A percentile compares a stretch with the other conserved stretches of the same genome.
Conservation (phyloP, 495 filamentous ascomycete genomes). For the Hypoxylon trugodes region DNA sequence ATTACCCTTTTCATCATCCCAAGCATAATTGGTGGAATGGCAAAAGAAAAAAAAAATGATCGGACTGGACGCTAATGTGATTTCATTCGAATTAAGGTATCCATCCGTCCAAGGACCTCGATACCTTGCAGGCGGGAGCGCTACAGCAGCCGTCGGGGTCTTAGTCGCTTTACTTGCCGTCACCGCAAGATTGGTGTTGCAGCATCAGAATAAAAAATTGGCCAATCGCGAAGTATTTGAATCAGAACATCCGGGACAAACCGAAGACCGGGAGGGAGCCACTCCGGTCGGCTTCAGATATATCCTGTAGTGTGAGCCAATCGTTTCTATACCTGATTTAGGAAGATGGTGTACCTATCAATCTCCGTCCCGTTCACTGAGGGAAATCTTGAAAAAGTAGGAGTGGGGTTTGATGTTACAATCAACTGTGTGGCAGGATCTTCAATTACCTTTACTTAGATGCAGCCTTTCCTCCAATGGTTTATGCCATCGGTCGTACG, state of each 20-base stretch:
- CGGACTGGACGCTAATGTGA: slow-evolving; percentile 8
- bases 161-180: slow-evolving; percentile 53
- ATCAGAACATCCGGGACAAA: slow-evolving; percentile 6
- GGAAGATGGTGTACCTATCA: no score
- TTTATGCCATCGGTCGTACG: not conserved
- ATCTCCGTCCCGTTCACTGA: no score
- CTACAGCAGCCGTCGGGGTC: slow-evolving; percentile 59
- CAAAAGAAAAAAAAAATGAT: no score
- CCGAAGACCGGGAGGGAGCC: not conserved
- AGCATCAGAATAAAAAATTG: slow-evolving; percentile 60
- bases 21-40: no score
- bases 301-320: slow-evolving; percentile 26
- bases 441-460: no score
- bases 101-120: slow-evolving; percentile 59
- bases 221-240: slow-evolving; percentile 48
- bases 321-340: not conserved
- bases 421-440: not conserved
- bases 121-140: slow-evolving; percentile 54
- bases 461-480: no score
- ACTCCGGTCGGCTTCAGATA: slow-evolving; percentile 38
- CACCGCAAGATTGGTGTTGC: slow-evolving; percentile 53
- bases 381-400: no score
- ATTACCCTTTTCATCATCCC: not conserved
- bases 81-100: slow-evolving; percentile 18
- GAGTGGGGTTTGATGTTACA: not conserved